Base-by-base conservation (phyloP, 495 filamentous ascomycete species). In the Opeltia flavorubescens region DNA sequence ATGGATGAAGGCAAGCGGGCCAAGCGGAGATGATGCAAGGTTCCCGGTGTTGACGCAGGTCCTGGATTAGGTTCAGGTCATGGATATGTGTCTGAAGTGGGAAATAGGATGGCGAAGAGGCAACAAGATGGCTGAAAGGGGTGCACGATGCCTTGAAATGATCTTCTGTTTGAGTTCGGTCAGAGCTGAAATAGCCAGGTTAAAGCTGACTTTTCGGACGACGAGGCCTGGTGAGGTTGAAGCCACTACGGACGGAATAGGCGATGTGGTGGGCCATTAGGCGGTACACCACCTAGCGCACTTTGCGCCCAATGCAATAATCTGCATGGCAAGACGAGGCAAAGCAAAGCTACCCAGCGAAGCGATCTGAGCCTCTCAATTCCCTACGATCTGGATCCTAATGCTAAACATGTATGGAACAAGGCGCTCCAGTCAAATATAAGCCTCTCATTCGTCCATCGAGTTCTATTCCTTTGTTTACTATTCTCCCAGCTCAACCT, bases 1-100 rank as follows among this genome's bases (percentile, higher is more conserved):
- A 41, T 30, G 2, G 15, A 36, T 41, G 47, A 50, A 46, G 28
- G 51, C 25, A 13, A 35, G 12, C 21, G 27, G 26, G 48, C 31
- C 3, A 6, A 25, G 21, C 5, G 4, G 38, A 25, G 8, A 12
- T 25, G 3, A 21, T 23, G 17, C 18, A 28, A 17, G 5, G 42
- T 31, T 29, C 29, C 26, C n/a, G 24, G 21, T 28, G n/a, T 13
- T 27, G 17, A 21, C 0, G 40, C 40, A 43, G 40, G 12, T 43
- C 40, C 25, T 17, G 21, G 21, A 43, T 9, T n/a, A 43, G 15
- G 21, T 26, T 18, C 1, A 18, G 1, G 20, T 24, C 4, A 13
- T 28, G 3, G 18, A 43, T 24, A 43, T 25, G 39, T 26, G 4
- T 3, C 8, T 8, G 15, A 15, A 9, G 15, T 33, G 30, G 15